A percentile compares a stretch with the other conserved stretches of the same genome.
Conservation (phyloP, 352 stramenopile genomes). For the Phytopythium montanum region DNA sequence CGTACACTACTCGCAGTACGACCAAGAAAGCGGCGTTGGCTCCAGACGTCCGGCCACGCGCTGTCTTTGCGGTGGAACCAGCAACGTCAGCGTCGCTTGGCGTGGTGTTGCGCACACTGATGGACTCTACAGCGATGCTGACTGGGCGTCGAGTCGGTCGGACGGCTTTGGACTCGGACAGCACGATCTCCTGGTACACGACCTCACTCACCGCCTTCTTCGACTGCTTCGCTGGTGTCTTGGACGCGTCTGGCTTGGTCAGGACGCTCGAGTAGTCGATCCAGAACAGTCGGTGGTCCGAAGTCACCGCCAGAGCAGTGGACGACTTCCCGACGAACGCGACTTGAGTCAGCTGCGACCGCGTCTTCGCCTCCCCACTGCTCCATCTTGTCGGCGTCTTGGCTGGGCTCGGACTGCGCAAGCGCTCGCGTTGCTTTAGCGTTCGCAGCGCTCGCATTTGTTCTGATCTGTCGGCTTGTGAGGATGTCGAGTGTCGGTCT, state of each 20-base stretch:
- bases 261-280: conserved; percentile 20
- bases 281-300: conserved; percentile 26
- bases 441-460: neutral
- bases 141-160: neutral
- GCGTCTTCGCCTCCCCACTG: neutral
- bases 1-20: conserved; percentile 12
- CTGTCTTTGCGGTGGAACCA: neutral
- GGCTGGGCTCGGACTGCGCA: conserved; percentile 1
- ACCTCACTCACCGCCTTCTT: conserved; percentile 15
- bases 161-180: neutral
- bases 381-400: neutral
- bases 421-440: neutral
- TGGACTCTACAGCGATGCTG: neutral
- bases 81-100: neutral
- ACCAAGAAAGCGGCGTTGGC: conserved; percentile 18
- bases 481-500: neutral
- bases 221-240: neutral
- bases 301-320: conserved; percentile 23
- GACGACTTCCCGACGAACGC: conserved; percentile 27
- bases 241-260: neutral
- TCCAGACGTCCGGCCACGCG: neutral
- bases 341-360: conserved; percentile 21
- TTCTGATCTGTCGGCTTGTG: neutral
- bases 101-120: neutral
- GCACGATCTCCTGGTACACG: conserved; percentile 27